phyloP scores from a whole-genome alignment of 371 early-diverging fungal species.

The Syncephalastrum contaminatum region DNA sequence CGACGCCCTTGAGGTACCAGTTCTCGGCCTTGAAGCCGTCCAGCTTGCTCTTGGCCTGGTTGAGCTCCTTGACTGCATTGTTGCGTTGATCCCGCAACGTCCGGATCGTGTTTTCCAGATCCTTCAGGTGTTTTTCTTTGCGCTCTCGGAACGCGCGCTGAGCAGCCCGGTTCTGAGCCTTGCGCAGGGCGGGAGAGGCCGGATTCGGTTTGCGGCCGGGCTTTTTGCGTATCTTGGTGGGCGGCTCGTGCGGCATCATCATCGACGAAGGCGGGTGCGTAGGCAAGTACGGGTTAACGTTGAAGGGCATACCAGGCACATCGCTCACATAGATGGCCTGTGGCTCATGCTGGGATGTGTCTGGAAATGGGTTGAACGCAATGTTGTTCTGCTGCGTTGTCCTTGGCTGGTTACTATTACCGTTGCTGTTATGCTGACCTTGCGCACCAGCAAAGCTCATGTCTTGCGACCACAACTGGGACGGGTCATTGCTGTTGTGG shows the following conservation, averaged over 20 bases:
- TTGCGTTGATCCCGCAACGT: conserved; percentile 57
- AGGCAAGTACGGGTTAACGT: no score
- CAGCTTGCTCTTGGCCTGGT: conserved; percentile 40
- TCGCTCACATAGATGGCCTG: no score
- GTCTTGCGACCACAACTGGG: no score
- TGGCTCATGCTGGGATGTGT: no score
- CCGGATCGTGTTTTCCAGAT: conserved; percentile 63
- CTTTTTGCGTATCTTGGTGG: conserved; percentile 44
- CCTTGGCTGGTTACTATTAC: no score
- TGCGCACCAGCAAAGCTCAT: no score
- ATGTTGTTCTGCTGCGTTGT: no score
- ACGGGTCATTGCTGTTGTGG: no score
- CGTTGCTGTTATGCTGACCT: no score
- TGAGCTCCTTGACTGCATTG: conserved; percentile 36
- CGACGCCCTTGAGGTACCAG: conserved; percentile 53
- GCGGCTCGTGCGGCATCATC: conserved; percentile 8
- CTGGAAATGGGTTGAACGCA: no score
- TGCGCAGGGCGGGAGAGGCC: conserved; percentile 65
- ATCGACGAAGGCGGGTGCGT: no score
- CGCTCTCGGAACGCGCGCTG: conserved; percentile 80
- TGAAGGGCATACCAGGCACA: no score
- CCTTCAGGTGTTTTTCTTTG: conserved; percentile 67
- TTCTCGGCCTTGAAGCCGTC: conserved; percentile 60
- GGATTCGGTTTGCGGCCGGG: conserved; percentile 81
- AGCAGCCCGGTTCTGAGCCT: conserved; percentile 79